phyloP scores from a whole-genome alignment of 1,284 basidiomycete genomes.

The Apiotrichum montevideense region DNA sequence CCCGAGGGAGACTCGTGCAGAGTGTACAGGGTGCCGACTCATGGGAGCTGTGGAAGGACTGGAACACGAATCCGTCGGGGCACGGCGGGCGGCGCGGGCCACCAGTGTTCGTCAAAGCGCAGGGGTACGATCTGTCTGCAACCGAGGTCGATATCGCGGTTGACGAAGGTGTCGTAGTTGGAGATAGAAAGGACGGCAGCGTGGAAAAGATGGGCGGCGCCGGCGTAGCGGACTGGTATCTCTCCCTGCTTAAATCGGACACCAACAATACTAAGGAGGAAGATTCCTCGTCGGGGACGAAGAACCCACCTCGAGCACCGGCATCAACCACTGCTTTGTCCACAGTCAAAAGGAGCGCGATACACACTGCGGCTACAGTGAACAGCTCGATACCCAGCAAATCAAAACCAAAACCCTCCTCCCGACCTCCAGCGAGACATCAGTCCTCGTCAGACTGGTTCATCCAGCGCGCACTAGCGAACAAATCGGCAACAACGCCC shows the following conservation, averaged over 20 bases:
- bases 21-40: constrained; percentile 4
- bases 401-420: too few relatives aligned
- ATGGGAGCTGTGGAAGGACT: constrained; percentile 29
- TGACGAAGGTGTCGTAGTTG: not conserved
- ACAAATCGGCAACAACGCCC: constrained; percentile 5
- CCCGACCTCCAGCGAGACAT: too few relatives aligned
- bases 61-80: constrained; percentile 34
- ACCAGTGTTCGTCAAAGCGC: constrained; percentile 31
- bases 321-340: too few relatives aligned
- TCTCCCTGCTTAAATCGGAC: constrained; percentile 11
- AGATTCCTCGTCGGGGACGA: too few relatives aligned
- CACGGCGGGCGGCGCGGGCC: constrained; percentile 28
- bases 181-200: not conserved
- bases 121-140: not conserved
- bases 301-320: too few relatives aligned
- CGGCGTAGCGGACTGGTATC: constrained; percentile 36
- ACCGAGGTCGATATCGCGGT: constrained; percentile 24
- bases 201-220: constrained; percentile 16
- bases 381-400: too few relatives aligned
- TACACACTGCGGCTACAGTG: too few relatives aligned
- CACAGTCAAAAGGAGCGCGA: too few relatives aligned
- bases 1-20: too few relatives aligned
- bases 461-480: constrained; percentile 39
- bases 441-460: constrained; percentile 36
- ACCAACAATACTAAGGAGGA: too few relatives aligned